Evolutionary conservation across 2,329 filamentous ascomycete genomes (phyloP).

Genomic region (Parastagonospora nodorum): DNA sequence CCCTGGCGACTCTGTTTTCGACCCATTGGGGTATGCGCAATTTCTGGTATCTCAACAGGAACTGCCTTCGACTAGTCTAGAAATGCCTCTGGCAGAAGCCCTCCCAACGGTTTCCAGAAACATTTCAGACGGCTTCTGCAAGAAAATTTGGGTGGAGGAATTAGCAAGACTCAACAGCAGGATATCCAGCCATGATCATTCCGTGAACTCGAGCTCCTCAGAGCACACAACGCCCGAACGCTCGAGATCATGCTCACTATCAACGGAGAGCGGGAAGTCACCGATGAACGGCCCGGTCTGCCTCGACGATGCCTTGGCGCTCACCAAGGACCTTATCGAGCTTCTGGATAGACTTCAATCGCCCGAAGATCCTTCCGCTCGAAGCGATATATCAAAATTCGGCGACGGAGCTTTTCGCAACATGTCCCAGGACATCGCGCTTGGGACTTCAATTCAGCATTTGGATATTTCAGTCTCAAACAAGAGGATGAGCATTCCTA

Average conservation of each 20-base stretch:
- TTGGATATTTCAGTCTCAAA: background rate
- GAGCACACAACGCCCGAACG: background rate
- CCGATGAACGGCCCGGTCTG: background rate
- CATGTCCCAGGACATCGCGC: background rate
- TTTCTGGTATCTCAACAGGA: background rate
- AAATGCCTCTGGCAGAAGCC: background rate
- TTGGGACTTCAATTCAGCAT: background rate
- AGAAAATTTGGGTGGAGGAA: background rate
- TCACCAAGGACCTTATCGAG: background rate
- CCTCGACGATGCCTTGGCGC: background rate
- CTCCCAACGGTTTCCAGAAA: background rate
- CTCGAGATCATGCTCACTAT: background rate
- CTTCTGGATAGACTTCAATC: background rate
- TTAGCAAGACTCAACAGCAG: background rate
- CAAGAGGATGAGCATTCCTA: background rate
- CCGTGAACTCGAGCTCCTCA: background rate
- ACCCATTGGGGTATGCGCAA: background rate
- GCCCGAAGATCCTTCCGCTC: background rate
- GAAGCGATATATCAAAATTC: background rate
- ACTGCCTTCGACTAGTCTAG: background rate
- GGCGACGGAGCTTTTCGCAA: background rate
- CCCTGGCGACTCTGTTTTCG: background rate
- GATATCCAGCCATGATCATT: background rate
- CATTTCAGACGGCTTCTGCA: background rate
- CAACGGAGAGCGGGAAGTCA: background rate